Evolutionary conservation across 495 filamentous ascomycete species (phyloP).

Genomic region (Eremomyces bilateralis): DNA sequence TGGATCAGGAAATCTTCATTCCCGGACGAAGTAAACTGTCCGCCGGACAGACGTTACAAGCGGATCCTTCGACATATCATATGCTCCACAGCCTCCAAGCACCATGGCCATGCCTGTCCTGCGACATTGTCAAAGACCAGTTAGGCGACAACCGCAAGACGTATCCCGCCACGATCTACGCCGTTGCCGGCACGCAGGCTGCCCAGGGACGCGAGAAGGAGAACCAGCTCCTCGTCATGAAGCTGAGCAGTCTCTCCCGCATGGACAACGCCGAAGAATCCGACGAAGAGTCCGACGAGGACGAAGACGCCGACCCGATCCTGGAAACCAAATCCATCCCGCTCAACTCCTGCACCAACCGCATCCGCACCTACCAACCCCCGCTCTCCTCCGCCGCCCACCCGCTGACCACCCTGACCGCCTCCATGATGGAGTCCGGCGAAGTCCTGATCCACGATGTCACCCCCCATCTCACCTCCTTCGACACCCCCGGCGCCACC

Average conservation of each 20-base stretch:
- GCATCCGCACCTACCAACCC: conserved; percentile 63
- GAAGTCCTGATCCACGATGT: conserved; percentile 87
- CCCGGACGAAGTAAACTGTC: conserved; percentile 71
- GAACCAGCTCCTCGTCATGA: conserved; percentile 87
- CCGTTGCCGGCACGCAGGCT: conserved; percentile 84
- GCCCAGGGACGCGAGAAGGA: conserved; percentile 50
- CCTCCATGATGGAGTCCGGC: conserved; percentile 73
- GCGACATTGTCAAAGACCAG: conserved; percentile 75
- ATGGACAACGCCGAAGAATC: conserved; percentile 51
- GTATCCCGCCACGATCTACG: conserved; percentile 84
- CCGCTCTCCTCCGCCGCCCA: conserved; percentile 43
- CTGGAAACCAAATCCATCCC: conserved; percentile 82
- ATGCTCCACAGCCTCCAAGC: conserved; percentile 87
- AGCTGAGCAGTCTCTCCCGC: conserved; percentile 70
- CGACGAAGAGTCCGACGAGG: conserved; percentile 48
- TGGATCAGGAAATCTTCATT: conserved; percentile 83
- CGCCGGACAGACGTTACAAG: conserved; percentile 71
- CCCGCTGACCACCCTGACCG: conserved; percentile 62
- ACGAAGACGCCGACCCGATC: conserved; percentile 67
- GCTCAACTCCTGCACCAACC: conserved; percentile 68
- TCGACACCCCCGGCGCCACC: conserved; percentile 66
- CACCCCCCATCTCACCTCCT: conserved; percentile 62
- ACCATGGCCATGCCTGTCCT: conserved; percentile 90
- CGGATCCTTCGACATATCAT: conserved; percentile 79
- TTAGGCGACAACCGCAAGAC: conserved; percentile 75